These are phyloP conservation scores for Cochlearia excelsa DNA, from an alignment of 345 rosid species.

Conservation along the genomic window DNA sequence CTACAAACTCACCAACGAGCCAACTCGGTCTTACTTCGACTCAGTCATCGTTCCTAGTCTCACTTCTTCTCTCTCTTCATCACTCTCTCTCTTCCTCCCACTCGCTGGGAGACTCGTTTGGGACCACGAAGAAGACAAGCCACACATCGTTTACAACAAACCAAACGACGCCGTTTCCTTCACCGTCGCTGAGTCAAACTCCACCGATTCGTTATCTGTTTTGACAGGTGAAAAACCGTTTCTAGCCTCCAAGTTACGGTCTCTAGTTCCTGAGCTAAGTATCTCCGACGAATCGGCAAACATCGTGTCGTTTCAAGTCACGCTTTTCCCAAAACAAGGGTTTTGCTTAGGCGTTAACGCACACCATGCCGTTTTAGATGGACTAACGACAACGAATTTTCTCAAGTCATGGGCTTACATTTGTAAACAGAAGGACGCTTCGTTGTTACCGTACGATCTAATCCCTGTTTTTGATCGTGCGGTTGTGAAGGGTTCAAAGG, in stretches of 20 bases:
- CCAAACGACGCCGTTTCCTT: conserved; percentile 37
- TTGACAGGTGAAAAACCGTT: conserved; percentile 24
- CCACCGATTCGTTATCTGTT: conserved; percentile 22
- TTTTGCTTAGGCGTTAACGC: conserved; percentile 34
- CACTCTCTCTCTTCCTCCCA: conserved; percentile 44
- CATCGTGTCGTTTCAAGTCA: conserved; percentile 34
- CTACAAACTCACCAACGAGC: conserved; percentile 24
- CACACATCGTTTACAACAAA: conserved; percentile 5
- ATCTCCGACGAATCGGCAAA: conserved; percentile 27
- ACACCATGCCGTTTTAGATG: conserved; percentile 42
- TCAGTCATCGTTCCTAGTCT: conserved; percentile 38
- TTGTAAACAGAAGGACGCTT: conserved; percentile 1
- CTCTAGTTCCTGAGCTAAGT: conserved; percentile 31
- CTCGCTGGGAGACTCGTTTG: conserved; percentile 39
- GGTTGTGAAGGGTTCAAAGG: conserved; percentile 19
- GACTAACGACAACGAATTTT: conserved; percentile 30
- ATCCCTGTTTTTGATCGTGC: conserved; percentile 30
- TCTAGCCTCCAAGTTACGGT: conserved; percentile 24
- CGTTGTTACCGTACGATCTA: conserved; percentile 17
- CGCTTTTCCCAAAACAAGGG: conserved; percentile 38
- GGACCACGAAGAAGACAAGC: conserved; percentile 25
- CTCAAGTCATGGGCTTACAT: conserved; percentile 38
- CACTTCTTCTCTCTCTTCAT: conserved; percentile 34
- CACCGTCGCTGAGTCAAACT: conserved; percentile 36
- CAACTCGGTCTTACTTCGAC: conserved; percentile 34